phyloP scores from a whole-genome alignment of 2,329 filamentous ascomycete genomes.

The Emmonsiellopsis sp. region DNA sequence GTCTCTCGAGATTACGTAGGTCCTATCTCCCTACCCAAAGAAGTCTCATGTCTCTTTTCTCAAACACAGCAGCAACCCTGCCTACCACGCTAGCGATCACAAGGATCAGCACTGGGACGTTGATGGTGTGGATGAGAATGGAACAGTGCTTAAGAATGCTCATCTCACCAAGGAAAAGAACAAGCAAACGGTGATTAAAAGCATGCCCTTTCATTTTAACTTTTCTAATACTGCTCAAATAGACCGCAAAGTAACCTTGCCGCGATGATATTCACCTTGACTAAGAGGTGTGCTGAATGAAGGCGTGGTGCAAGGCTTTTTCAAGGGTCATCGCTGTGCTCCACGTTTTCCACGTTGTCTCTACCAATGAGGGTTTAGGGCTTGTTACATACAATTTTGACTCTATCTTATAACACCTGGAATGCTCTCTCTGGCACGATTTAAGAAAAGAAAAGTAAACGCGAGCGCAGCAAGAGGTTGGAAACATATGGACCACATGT shows the following conservation, averaged over 20 bases:
- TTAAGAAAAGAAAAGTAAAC: too few species aligned
- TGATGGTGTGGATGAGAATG: constrained; percentile 5
- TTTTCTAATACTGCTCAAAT: constrained; percentile 5
- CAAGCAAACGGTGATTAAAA: not conserved
- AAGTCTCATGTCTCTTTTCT: constrained; percentile 2
- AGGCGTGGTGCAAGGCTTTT: too few species aligned
- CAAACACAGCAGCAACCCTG: constrained; percentile 4
- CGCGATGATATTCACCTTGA: not conserved
- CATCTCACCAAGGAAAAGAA: constrained; percentile 6
- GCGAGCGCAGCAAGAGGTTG: too few species aligned
- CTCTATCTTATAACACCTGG: too few species aligned
- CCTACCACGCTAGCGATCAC: constrained; percentile 6
- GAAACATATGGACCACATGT: too few species aligned
- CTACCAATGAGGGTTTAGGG: too few species aligned
- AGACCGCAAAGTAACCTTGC: constrained; percentile 4
- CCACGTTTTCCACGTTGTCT: too few species aligned
- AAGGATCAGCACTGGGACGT: constrained; percentile 6
- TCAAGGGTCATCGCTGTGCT: too few species aligned
- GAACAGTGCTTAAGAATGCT: constrained; percentile 6
- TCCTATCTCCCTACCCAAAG: constrained; percentile 2
- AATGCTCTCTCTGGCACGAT: too few species aligned
- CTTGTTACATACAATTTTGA: too few species aligned
- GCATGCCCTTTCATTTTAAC: constrained; percentile 5
- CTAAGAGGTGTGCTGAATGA: too few species aligned
- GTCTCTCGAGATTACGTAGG: not conserved